These are phyloP conservation scores for Wickerhamiella siamensis DNA, from an alignment of 805 yeast species.

Conservation along the genomic window DNA sequence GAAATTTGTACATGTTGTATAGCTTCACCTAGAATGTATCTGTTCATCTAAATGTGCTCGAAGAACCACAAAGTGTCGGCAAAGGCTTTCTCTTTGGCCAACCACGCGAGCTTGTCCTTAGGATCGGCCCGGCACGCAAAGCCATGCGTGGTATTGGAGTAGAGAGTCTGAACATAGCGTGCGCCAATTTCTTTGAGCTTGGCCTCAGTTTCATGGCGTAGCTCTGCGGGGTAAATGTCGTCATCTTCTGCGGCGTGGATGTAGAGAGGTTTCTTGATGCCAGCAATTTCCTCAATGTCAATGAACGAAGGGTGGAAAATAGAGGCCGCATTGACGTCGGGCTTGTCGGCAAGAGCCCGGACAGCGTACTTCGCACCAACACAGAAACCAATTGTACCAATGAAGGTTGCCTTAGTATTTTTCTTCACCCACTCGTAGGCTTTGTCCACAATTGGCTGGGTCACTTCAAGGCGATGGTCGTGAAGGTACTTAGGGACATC, in stretches of 20 bases:
- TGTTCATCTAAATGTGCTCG: too few species aligned
- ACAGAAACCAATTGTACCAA: conserved; percentile 54
- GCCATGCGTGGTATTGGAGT: conserved; percentile 59
- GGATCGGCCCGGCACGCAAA: conserved; percentile 68
- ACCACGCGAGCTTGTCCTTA: conserved; percentile 34
- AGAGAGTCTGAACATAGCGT: conserved; percentile 46
- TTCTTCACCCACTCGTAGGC: conserved; percentile 34
- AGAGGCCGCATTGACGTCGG: conserved; percentile 54
- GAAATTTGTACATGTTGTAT: too few species aligned
- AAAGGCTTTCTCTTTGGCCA: conserved; percentile 56
- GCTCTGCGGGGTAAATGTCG: conserved; percentile 43
- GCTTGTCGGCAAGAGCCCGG: conserved; percentile 30
- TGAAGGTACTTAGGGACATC: conserved; percentile 35
- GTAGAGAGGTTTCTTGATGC: conserved; percentile 45
- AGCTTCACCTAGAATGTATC: too few species aligned
- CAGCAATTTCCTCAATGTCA: conserved; percentile 45
- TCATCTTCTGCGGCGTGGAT: conserved; percentile 73
- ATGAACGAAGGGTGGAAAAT: conserved; percentile 84
- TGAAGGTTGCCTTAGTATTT: conserved; percentile 33
- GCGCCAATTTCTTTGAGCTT: conserved; percentile 40
- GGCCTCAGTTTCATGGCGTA: conserved; percentile 47
- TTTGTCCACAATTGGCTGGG: conserved; percentile 35
- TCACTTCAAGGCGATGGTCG: conserved; percentile 38
- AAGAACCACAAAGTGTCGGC: conserved; percentile 26
- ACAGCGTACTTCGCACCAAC: conserved; percentile 65